Base-by-base conservation (phyloP, 1,284 basidiomycete genomes). In the Trametes pubescens region DNA sequence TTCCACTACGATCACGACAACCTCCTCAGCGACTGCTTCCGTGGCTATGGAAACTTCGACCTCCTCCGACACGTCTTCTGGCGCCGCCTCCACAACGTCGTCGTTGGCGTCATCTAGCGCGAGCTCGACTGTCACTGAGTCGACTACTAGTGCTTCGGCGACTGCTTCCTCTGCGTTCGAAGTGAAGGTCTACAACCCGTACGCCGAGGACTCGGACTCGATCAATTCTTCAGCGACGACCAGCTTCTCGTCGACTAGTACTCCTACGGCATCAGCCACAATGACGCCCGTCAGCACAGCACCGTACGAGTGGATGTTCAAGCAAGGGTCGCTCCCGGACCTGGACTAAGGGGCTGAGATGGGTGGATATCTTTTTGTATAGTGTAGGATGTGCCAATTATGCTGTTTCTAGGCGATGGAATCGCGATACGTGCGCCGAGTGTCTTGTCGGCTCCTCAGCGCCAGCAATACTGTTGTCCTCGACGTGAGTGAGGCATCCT, bases 301-400 rank as follows among this genome's bases (percentile, higher is more conserved):
- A 55, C 80, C 78, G 1, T 82, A 82, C 66, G 73, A 75, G 68
- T 82, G 79, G 80, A 76, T 74, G 74, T 82, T 82, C 73, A 75
- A 66, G 66, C 57, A 69, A 64, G 56, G 65, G 10, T 46, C 60
- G 9, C n/a, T 61, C 4, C 26, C 51, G 2, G 61, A 62, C 38
- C 37, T 62, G 35, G 51, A 63, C 16, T 63, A 46, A 63, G 40
- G 40, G 24, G 21, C 6, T 7, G 14, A 4, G 18, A 18, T 16
- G 16, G 14, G 18, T 18, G 16, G 40, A 16, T 4, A 16, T 18
- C 14, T 43, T 43, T 7, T 43, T 43, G 40, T 43, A 43, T 4
- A 16, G 18, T 18, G 40, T 43, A 38, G 40, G 18, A 16, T 43
- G 2, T n/a, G 18, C 14, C 18, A 16, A 43, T 43, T 16, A 43